Evolutionary conservation across 371 early-diverging fungal species (phyloP), one percentile per base, ranked within the genome.

Genomic region (Gilbertella persicaria): DNA sequence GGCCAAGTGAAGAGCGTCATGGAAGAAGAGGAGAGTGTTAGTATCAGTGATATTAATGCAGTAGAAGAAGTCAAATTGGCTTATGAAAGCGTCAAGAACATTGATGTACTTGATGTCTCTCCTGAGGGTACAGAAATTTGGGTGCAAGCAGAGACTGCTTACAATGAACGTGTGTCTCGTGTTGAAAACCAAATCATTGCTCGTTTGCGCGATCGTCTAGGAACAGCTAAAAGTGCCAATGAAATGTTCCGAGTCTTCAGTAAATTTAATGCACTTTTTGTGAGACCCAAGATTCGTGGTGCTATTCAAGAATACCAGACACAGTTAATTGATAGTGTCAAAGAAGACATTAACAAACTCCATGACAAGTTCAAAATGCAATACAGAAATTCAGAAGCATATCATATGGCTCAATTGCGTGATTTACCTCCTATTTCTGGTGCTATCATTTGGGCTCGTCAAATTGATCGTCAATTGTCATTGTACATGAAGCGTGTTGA

Each of bases 171-270:
- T 17, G 94, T 99, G 17, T 82, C 95, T 16, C 84, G 93, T 9
- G 95, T 99, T 3, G 99, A 99, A 67, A 96, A 95, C 71, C 95
- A 96, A 65, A 96, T 98, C 60, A 98, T 99, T 58, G 86, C 92
- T 9, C 84, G 89, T 17, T 84, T 99, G 35, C 87, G 98, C 20
- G 97, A 97, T 73, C 83, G 94, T 28, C 82, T 99, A 42, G 97
- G 93, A 29, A 91, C 92, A 5, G 93, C 95, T 47, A 93, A 93
- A 71, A 99, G 92, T 58, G 97, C 99, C 3, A 93, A 91, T 49
- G 98, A 98, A 66, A 99, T 99, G 99, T 98, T 99, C 78, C 86
- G 98, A 21, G 96, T 97, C 5, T 98, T 99, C 64, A 93, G 94
- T 26, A 97, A 98, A 67, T 99, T 98, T 84, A 98, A 98, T 66